These are phyloP conservation scores for Suhomyces xylopsoci DNA, from an alignment of 805 yeast species.

Conservation along the genomic window DNA sequence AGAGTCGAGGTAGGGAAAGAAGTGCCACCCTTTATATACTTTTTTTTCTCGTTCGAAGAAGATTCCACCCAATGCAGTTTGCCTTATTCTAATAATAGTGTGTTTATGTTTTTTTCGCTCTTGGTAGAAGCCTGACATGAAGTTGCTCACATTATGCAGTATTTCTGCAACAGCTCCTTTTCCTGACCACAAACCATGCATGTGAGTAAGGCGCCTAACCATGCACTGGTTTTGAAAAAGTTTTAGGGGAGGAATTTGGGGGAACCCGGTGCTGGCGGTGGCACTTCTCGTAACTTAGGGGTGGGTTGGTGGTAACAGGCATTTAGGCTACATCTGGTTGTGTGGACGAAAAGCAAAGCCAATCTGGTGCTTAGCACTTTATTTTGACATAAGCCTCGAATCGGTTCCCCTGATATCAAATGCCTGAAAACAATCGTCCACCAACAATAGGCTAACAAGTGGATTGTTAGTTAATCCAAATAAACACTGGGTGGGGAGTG, in stretches of 20 bases:
- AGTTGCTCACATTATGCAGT: not conserved
- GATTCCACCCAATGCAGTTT: not conserved
- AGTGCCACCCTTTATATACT: not conserved
- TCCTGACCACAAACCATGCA: not conserved
- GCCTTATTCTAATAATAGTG: not conserved
- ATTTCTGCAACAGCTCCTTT: not conserved
- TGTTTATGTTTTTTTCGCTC: conserved; percentile 1
- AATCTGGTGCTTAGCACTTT: not conserved
- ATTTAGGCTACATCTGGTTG: not conserved
- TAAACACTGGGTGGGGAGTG: not conserved
- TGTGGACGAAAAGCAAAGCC: not conserved
- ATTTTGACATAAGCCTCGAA: not conserved
- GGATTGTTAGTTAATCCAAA: not conserved
- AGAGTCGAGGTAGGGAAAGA: no score
- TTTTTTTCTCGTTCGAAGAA: not conserved
- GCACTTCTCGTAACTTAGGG: not conserved
- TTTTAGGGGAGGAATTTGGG: not conserved
- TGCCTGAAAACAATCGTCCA: not conserved
- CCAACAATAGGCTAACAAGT: not conserved
- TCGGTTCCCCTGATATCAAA: not conserved
- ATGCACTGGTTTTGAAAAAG: not conserved
- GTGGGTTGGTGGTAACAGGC: no score
- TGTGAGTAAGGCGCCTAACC: not conserved
- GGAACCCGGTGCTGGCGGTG: not conserved
- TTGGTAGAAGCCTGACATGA: not conserved